phyloP scores from a whole-genome alignment of 1,284 basidiomycete species.

The Pseudozyma flocculosa region DNA sequence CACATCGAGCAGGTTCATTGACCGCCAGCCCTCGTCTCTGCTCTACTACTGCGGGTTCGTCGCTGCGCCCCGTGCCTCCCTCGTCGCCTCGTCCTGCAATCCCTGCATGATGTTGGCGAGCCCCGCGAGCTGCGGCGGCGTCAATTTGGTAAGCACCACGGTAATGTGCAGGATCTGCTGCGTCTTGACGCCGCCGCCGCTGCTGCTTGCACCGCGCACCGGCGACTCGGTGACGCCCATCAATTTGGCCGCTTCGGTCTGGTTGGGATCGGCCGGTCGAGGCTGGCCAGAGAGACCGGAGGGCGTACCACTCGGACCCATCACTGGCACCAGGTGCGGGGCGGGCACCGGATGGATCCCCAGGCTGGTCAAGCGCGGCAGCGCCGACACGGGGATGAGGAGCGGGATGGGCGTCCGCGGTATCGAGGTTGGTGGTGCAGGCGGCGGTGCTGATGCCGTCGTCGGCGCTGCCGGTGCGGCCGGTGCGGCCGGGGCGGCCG shows the following conservation, averaged over 20 bases:
- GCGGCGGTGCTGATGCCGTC: background rate
- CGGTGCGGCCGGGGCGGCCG: no score
- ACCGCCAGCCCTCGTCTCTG: no score
- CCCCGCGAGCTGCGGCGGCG: constrained; percentile 48
- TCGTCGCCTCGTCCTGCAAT: constrained; percentile 42
- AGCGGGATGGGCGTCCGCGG: constrained; percentile 53
- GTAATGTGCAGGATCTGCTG: constrained; percentile 52
- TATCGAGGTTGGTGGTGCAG: constrained; percentile 19
- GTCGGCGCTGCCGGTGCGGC: background rate
- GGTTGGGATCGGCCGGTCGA: constrained; percentile 40
- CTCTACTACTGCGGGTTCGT: no score
- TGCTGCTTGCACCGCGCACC: constrained; percentile 6
- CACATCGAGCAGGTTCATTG: no score
- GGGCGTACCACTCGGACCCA: constrained; percentile 26
- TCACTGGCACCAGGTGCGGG: constrained; percentile 42
- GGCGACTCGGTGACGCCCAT: constrained; percentile 50
- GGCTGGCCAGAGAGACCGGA: constrained; percentile 34
- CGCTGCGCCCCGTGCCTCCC: no score
- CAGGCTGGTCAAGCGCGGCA: constrained; percentile 44
- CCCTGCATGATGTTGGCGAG: constrained; percentile 52
- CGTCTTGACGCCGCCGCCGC: constrained; percentile 8
- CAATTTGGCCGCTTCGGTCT: constrained; percentile 48
- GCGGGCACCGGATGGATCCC: constrained; percentile 49
- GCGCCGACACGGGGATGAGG: constrained; percentile 48
- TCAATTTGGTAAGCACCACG: constrained; percentile 50